Percentiles rank a stretch among this genome's conserved stretches.
Conservation (phyloP, 306 rosid genomes). For the Cicer pinnatifidum region DNA sequence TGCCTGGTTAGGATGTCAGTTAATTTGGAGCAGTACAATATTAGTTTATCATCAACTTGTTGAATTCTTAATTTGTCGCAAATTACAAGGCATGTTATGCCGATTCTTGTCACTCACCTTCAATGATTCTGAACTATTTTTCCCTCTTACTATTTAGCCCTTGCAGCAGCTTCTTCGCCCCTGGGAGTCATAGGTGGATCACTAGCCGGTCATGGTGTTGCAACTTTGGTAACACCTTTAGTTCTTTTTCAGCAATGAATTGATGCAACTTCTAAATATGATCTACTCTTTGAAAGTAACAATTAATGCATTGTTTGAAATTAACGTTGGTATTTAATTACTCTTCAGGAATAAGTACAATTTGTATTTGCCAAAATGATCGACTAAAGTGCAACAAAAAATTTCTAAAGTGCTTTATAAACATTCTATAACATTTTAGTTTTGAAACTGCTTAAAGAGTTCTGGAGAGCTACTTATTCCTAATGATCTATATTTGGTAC, state of each 20-base stretch:
- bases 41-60: slow-evolving; percentile 26
- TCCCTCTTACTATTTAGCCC: slow-evolving; percentile 62
- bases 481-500: slow-evolving; percentile 17
- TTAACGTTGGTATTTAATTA: slow-evolving; percentile 16
- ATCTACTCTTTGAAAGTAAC: slow-evolving; percentile 26
- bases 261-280: slow-evolving; percentile 29
- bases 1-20: slow-evolving; percentile 34
- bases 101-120: slow-evolving; percentile 30
- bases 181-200: slow-evolving; percentile 97
- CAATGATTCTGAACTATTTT: slow-evolving; percentile 26
- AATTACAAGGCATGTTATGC: slow-evolving; percentile 7
- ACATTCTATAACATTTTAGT: slow-evolving; percentile 17
- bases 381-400: slow-evolving; percentile 1
- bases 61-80: slow-evolving; percentile 29
- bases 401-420: slow-evolving; percentile 20
- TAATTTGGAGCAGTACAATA: slow-evolving; percentile 7
- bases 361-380: slow-evolving; percentile 24
- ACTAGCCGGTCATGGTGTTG: slow-evolving; percentile 88
- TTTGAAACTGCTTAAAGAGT: not conserved
- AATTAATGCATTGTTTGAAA: slow-evolving; percentile 31
- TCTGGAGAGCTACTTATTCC: slow-evolving; percentile 1
- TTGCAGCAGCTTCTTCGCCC: slow-evolving; percentile 97
- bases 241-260: slow-evolving; percentile 23
- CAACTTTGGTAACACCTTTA: slow-evolving; percentile 76
- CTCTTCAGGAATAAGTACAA: slow-evolving; percentile 11